Percentiles rank a stretch among this genome's conserved stretches.
Evolutionary conservation across 257 asterid species (phyloP).

Genomic region (Petunia secreta): DNA sequence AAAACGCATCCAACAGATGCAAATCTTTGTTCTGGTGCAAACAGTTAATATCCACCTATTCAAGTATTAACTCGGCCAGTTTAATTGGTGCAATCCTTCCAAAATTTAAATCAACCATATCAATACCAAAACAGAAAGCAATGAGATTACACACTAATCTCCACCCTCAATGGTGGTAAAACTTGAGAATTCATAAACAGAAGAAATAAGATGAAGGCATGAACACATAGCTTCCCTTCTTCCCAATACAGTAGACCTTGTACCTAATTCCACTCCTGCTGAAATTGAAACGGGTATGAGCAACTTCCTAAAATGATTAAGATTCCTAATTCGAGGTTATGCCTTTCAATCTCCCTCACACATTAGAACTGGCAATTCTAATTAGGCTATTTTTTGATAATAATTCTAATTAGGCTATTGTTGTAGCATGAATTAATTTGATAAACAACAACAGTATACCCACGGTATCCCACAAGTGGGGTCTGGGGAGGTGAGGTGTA

Average conservation of each 20-base stretch:
- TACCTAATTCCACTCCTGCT: slow-evolving; percentile 3
- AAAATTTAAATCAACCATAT: background rate
- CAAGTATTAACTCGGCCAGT: slow-evolving; percentile 16
- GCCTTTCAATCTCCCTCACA: background rate
- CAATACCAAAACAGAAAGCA: background rate
- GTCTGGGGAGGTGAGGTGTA: too few relatives aligned
- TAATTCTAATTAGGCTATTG: background rate
- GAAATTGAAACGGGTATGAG: background rate
- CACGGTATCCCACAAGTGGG: too few relatives aligned
- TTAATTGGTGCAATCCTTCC: background rate
- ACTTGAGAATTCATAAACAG: background rate
- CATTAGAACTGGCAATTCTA: slow-evolving; percentile 10
- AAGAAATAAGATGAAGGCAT: background rate
- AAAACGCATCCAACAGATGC: background rate
- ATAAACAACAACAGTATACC: background rate
- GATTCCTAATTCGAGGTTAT: background rate
- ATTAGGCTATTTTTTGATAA: background rate
- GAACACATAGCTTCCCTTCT: slow-evolving; percentile 7
- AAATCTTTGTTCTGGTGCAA: slow-evolving; percentile 1
- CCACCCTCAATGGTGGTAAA: background rate
- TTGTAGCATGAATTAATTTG: background rate
- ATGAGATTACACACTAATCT: slow-evolving; percentile 17
- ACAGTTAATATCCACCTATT: background rate
- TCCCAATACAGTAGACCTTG: background rate
- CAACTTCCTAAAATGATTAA: background rate